Percentiles rank a stretch among this genome's conserved stretches.
phyloP scores from a whole-genome alignment of 495 filamentous ascomycete genomes.

The Aspergillus steynii region DNA sequence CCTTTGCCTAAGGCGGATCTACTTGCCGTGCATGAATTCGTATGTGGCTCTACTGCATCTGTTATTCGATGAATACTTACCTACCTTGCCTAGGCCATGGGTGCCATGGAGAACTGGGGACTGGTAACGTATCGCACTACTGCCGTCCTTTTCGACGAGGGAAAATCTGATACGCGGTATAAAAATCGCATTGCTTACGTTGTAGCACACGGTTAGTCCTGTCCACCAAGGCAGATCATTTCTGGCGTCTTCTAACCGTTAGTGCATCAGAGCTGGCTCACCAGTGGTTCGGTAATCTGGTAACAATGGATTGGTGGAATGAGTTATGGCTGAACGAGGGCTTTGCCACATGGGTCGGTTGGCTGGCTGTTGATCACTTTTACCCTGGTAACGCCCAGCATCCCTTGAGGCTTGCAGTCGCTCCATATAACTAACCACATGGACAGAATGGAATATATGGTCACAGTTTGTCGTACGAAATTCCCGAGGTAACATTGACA shows the following conservation, averaged over 20 bases:
- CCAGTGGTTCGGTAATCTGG: slow-evolving; percentile 98
- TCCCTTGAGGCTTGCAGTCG: not conserved
- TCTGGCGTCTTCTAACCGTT: slow-evolving; percentile 14
- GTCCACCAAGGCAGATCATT: slow-evolving; percentile 1
- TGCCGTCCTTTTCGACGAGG: slow-evolving; percentile 88
- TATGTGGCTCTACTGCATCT: slow-evolving; percentile 37
- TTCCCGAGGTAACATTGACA: slow-evolving; percentile 50
- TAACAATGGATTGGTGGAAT: slow-evolving; percentile 82
- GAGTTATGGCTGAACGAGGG: slow-evolving; percentile 97
- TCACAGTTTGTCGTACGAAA: slow-evolving; percentile 82
- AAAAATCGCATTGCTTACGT: slow-evolving; percentile 93
- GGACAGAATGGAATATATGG: slow-evolving; percentile 86
- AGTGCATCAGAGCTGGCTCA: slow-evolving; percentile 73
- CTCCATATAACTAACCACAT: slow-evolving; percentile 18
- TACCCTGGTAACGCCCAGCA: slow-evolving; percentile 61
- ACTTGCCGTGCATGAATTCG: slow-evolving; percentile 95
- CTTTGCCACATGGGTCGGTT: slow-evolving; percentile 97
- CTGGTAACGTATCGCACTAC: slow-evolving; percentile 94
- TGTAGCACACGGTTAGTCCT: slow-evolving; percentile 66
- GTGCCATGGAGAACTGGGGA: slow-evolving; percentile 88
- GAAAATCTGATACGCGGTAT: slow-evolving; percentile 81
- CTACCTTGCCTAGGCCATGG: slow-evolving; percentile 54
- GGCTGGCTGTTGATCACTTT: slow-evolving; percentile 87
- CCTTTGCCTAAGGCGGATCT: slow-evolving; percentile 94
- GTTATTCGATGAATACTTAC: slow-evolving; percentile 30